Evolutionary conservation across 805 yeast genomes (phyloP).

Genomic region (Candida ponderosae): DNA sequence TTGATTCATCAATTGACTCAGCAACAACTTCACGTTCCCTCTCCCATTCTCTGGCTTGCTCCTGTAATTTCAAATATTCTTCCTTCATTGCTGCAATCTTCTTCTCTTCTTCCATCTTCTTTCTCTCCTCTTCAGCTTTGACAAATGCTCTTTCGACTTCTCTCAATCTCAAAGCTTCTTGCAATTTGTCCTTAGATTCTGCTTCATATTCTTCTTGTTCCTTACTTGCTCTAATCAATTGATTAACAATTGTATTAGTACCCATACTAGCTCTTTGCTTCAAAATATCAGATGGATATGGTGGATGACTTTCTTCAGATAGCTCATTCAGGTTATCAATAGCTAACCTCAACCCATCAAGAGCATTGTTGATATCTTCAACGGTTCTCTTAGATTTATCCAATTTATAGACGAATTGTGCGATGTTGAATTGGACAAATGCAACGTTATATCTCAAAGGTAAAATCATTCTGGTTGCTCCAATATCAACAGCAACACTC

Average conservation of each 20-base stretch:
- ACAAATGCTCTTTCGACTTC: slow-evolving; percentile 39
- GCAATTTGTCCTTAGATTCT: slow-evolving; percentile 51
- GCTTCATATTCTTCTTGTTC: slow-evolving; percentile 67
- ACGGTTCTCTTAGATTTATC: slow-evolving; percentile 51
- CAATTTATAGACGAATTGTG: slow-evolving; percentile 68
- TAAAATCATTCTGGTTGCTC: slow-evolving; percentile 29
- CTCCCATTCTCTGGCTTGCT: slow-evolving; percentile 51
- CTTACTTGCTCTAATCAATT: slow-evolving; percentile 59
- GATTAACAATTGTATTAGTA: slow-evolving; percentile 60
- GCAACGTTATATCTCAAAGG: slow-evolving; percentile 73
- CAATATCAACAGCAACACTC: slow-evolving; percentile 22
- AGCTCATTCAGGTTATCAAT: slow-evolving; percentile 49
- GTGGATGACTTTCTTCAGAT: slow-evolving; percentile 55
- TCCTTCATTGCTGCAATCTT: slow-evolving; percentile 30
- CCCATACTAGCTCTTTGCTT: slow-evolving; percentile 86
- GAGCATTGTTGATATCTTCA: slow-evolving; percentile 50
- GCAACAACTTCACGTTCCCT: slow-evolving; percentile 35
- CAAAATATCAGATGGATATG: slow-evolving; percentile 73
- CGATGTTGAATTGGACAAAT: slow-evolving; percentile 76
- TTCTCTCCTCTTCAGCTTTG: slow-evolving; percentile 39
- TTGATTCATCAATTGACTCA: slow-evolving; percentile 27
- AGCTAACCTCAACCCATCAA: slow-evolving; percentile 53
- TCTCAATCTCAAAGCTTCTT: slow-evolving; percentile 58
- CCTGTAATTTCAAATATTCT: slow-evolving; percentile 43
- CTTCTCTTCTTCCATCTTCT: slow-evolving; percentile 40